These are phyloP conservation scores for Russula abietina DNA, from an alignment of 768 basidiomycete genomes.

Conservation along the genomic window DNA sequence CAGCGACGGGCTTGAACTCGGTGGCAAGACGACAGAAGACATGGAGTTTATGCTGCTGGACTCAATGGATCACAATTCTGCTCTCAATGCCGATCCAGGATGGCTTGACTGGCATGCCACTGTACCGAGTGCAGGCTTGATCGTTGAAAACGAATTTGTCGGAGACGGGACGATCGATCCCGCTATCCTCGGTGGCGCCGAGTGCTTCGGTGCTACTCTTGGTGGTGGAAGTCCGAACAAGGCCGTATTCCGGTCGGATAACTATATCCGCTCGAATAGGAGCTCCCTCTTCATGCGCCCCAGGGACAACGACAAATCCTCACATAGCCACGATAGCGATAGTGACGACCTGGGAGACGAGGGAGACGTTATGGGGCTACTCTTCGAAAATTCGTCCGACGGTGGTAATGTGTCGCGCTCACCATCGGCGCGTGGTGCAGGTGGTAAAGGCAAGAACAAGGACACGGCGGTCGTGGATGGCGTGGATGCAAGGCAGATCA, in stretches of 20 bases:
- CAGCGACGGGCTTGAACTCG: background rate
- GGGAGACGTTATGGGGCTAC: conserved; percentile 1
- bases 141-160: background rate
- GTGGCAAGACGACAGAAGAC: background rate
- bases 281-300: background rate
- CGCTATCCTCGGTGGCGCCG: conserved; percentile 8
- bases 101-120: conserved; percentile 5
- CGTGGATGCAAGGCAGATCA: background rate
- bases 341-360: background rate
- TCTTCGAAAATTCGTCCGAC: background rate
- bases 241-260: background rate
- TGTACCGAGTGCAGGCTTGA: background rate
- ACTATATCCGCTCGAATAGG: background rate
- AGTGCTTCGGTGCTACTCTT: background rate
- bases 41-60: background rate
- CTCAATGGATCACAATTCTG: background rate
- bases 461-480: background rate
- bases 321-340: background rate
- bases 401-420: background rate
- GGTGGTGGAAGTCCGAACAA: conserved; percentile 5
- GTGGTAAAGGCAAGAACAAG: background rate
- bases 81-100: background rate
- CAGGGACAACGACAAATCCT: background rate
- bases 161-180: conserved; percentile 24
- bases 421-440: background rate